phyloP scores from a whole-genome alignment of 1,284 basidiomycete species.

The Ustilago trichophora region DNA sequence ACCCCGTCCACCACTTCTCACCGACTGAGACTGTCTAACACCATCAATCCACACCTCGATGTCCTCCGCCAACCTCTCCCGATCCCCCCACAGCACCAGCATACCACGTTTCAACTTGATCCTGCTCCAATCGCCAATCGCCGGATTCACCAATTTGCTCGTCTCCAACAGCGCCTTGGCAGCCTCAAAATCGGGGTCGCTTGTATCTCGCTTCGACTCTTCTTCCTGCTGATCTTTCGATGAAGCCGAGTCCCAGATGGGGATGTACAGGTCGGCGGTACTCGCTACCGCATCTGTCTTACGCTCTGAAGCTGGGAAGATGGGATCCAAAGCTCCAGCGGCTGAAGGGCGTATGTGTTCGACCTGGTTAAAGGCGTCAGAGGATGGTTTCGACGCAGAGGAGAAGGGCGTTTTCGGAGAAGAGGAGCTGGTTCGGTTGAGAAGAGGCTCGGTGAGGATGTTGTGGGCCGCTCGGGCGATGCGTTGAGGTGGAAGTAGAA shows the following conservation, averaged over 20 bases:
- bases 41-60: slow-evolving; percentile 58
- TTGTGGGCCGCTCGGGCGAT: slow-evolving; percentile 46
- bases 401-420: slow-evolving; percentile 1
- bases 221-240: slow-evolving; percentile 3
- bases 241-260: slow-evolving; percentile 18
- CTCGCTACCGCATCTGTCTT: slow-evolving; percentile 40
- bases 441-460: slow-evolving; percentile 50
- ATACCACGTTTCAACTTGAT: slow-evolving; percentile 52
- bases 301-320: slow-evolving; percentile 50
- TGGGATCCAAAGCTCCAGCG: slow-evolving; percentile 43
- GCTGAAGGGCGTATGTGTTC: slow-evolving; percentile 21
- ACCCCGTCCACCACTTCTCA: neutral
- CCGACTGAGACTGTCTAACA: slow-evolving; percentile 25
- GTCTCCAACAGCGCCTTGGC: slow-evolving; percentile 42
- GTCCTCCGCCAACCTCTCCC: slow-evolving; percentile 60
- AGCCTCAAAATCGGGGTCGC: slow-evolving; percentile 27
- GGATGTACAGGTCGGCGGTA: slow-evolving; percentile 45
- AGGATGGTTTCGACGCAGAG: neutral
- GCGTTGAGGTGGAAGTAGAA: slow-evolving; percentile 26
- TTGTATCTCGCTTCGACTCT: neutral
- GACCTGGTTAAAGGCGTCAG: slow-evolving; percentile 27
- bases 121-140: slow-evolving; percentile 58
- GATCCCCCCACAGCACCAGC: slow-evolving; percentile 60
- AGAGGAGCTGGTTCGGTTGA: slow-evolving; percentile 31
- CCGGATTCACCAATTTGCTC: slow-evolving; percentile 54